These are phyloP conservation scores for Pichia thaimueangensis DNA, from an alignment of 805 yeast genomes.

Conservation along the genomic window DNA sequence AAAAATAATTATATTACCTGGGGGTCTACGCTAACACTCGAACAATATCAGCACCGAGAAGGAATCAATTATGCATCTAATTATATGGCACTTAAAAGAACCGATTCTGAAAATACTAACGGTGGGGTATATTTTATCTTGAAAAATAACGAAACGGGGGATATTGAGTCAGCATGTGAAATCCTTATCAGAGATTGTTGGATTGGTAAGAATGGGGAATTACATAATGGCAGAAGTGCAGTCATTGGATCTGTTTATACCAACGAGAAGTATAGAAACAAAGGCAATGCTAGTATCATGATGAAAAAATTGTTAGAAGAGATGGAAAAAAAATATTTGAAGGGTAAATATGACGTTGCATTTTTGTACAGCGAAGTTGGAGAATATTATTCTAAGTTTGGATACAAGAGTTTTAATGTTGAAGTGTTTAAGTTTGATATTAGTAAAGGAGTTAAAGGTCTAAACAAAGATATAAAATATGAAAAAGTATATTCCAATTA, in stretches of 20 bases:
- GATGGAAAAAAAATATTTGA: constrained; percentile 12
- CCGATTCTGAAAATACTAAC: not conserved
- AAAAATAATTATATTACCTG: not conserved
- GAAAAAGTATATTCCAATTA: constrained; percentile 1
- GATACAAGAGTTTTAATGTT: constrained; percentile 35
- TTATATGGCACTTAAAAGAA: constrained; percentile 1
- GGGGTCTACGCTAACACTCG: not conserved
- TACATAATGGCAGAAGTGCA: constrained; percentile 17
- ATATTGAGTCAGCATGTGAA: constrained; percentile 21
- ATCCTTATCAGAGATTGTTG: constrained; percentile 22
- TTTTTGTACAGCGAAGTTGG: constrained; percentile 71
- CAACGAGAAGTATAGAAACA: constrained; percentile 38
- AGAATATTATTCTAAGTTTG: constrained; percentile 56
- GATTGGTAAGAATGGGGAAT: constrained; percentile 3
- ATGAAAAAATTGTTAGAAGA: constrained; percentile 30
- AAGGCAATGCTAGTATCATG: constrained; percentile 51
- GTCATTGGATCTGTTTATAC: constrained; percentile 60
- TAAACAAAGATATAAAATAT: constrained; percentile 9
- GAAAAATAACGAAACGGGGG: constrained; percentile 15
- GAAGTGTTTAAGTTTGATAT: constrained; percentile 15
- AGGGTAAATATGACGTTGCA: constrained; percentile 29
- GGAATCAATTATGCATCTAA: not conserved
- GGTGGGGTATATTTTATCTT: constrained; percentile 21
- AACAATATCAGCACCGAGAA: constrained; percentile 6
- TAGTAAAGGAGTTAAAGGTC: constrained; percentile 2